These are phyloP conservation scores for Hymenoscyphus occultus DNA, from an alignment of 2,329 filamentous ascomycete species.

Conservation along the genomic window DNA sequence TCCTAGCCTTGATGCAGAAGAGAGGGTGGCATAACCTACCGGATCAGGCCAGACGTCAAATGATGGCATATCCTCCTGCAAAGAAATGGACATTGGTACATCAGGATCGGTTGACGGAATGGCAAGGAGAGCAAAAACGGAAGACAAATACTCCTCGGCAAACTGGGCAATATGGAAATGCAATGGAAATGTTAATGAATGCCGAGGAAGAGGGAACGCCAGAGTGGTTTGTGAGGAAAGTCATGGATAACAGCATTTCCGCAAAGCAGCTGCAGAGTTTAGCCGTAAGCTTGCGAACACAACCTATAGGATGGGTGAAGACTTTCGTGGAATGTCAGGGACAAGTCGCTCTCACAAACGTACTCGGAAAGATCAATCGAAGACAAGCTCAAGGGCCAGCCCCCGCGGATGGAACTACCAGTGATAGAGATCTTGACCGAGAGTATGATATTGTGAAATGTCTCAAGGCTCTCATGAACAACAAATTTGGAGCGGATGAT, in stretches of 20 bases:
- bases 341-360: constrained; percentile 91
- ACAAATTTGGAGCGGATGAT: constrained; percentile 97
- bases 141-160: constrained; percentile 64
- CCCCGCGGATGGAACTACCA: constrained; percentile 47
- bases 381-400: constrained; percentile 69
- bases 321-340: constrained; percentile 96
- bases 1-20: constrained; percentile 92
- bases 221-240: constrained; percentile 96
- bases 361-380: constrained; percentile 90
- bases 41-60: constrained; percentile 89
- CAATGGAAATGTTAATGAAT: constrained; percentile 67
- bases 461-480: constrained; percentile 97
- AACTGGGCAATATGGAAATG: constrained; percentile 66
- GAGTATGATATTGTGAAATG: constrained; percentile 98
- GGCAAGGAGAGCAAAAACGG: constrained; percentile 91
- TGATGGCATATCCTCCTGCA: constrained; percentile 88
- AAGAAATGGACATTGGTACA: constrained; percentile 99
- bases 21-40: constrained; percentile 96
- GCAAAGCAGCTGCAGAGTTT: constrained; percentile 88
- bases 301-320: constrained; percentile 97
- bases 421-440: constrained; percentile 66
- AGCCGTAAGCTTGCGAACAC: constrained; percentile 90
- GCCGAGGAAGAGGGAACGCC: constrained; percentile 94
- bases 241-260: constrained; percentile 93
- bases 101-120: constrained; percentile 89